phyloP scores from a whole-genome alignment of 2,329 filamentous ascomycete genomes.

The Apiospora pterosperma region DNA sequence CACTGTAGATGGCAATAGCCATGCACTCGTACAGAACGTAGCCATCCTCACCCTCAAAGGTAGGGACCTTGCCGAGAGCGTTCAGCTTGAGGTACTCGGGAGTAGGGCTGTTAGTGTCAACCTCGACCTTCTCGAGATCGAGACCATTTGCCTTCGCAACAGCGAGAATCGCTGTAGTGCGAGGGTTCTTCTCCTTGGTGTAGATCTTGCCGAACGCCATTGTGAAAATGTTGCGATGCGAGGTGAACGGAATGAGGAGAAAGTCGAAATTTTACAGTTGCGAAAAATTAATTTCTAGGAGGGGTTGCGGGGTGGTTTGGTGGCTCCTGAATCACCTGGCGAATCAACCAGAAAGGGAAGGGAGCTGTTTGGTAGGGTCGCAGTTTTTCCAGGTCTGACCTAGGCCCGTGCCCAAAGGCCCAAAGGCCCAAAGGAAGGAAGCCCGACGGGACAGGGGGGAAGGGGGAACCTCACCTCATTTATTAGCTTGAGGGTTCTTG shows the following conservation, averaged over 20 bases:
- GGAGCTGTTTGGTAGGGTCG: background rate
- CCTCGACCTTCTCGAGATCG: slow-evolving; percentile 81
- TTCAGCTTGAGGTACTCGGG: slow-evolving; percentile 82
- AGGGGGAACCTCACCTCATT: background rate
- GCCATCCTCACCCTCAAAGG: slow-evolving; percentile 89
- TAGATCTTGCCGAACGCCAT: slow-evolving; percentile 99
- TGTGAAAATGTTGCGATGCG: slow-evolving; percentile 33
- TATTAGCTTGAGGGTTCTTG: background rate
- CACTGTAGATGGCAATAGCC: slow-evolving; percentile 97
- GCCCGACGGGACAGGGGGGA: background rate
- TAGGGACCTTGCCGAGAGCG: slow-evolving; percentile 86
- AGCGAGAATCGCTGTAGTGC: slow-evolving; percentile 82
- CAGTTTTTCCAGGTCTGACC: background rate
- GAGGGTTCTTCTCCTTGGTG: slow-evolving; percentile 74
- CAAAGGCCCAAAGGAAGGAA: too few species aligned
- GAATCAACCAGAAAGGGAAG: background rate
- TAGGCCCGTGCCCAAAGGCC: background rate
- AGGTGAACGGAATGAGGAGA: slow-evolving; percentile 6
- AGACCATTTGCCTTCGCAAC: slow-evolving; percentile 97
- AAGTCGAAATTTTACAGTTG: background rate
- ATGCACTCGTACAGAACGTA: slow-evolving; percentile 86
- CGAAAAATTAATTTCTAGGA: background rate
- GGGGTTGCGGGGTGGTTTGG: background rate
- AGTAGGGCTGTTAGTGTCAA: slow-evolving; percentile 61
- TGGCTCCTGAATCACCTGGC: background rate